Evolutionary conservation across 495 filamentous ascomycete species (phyloP).

Genomic region (Trichoderma gamsii): DNA sequence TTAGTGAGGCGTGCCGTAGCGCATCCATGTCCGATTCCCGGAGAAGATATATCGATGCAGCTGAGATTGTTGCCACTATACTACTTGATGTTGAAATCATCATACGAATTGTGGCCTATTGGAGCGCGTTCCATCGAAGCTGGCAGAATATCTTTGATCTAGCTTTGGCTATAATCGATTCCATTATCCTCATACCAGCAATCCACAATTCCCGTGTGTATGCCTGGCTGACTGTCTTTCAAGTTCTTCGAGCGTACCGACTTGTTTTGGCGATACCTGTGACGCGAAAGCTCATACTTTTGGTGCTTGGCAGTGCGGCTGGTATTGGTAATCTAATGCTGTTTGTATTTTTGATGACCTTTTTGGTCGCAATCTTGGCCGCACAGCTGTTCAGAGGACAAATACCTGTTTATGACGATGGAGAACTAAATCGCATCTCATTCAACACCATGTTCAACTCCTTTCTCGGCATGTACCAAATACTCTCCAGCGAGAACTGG

Average conservation of each 20-base stretch:
- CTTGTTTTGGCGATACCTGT: constrained; percentile 84
- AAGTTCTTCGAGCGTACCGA: constrained; percentile 86
- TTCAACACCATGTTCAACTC: constrained; percentile 92
- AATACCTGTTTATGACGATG: constrained; percentile 55
- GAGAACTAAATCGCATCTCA: constrained; percentile 55
- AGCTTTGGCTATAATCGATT: constrained; percentile 68
- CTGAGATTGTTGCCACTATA: constrained; percentile 72
- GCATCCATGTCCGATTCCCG: constrained; percentile 59
- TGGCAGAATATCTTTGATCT: constrained; percentile 75
- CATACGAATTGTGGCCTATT: constrained; percentile 69
- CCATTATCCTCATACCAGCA: constrained; percentile 76
- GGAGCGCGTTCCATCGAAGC: constrained; percentile 68
- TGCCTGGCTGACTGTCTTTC: constrained; percentile 86
- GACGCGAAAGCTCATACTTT: constrained; percentile 73
- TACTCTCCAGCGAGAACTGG: constrained; percentile 98
- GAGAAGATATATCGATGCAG: constrained; percentile 46
- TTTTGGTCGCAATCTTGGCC: constrained; percentile 88
- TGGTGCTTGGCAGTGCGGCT: constrained; percentile 85
- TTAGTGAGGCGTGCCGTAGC: constrained; percentile 69
- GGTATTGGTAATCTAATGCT: constrained; percentile 92
- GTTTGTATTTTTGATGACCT: constrained; percentile 94
- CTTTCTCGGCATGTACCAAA: constrained; percentile 96
- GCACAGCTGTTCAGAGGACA: constrained; percentile 88
- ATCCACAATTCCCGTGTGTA: constrained; percentile 74
- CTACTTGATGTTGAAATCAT: constrained; percentile 78